Conservation (phyloP, 306 rosid genomes). For the Gleditsia sinensis region DNA sequence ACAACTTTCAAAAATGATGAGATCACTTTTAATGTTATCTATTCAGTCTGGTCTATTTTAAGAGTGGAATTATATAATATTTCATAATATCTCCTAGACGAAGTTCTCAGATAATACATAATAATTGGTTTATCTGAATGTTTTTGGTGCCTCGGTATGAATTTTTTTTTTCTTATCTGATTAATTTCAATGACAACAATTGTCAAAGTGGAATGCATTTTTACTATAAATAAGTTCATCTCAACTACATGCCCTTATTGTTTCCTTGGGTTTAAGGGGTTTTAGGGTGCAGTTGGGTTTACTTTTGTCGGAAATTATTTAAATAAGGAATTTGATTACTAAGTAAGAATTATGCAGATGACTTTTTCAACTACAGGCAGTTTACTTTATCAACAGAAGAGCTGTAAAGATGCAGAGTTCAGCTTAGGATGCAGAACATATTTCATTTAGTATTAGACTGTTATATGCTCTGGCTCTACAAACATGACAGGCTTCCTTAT, state of each 20-base stretch:
- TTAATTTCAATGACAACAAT: not conserved
- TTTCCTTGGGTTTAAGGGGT: not conserved
- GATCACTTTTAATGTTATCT: slow-evolving; percentile 24
- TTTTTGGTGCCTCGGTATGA: slow-evolving; percentile 6
- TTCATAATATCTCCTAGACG: not conserved
- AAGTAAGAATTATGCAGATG: not conserved
- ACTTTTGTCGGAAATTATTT: not conserved
- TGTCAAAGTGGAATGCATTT: not conserved
- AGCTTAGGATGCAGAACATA: not conserved
- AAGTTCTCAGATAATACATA: not conserved
- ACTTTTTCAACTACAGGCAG: not conserved
- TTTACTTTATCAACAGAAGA: not conserved
- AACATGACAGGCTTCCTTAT: not conserved
- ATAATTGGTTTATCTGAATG: not conserved
- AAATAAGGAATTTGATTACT: not conserved
- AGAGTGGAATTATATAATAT: not conserved
- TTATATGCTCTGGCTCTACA: not conserved
- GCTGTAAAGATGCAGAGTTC: not conserved
- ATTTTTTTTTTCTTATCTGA: not conserved
- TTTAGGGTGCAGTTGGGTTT: not conserved
- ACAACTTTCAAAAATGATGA: slow-evolving; percentile 89
- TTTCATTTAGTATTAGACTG: not conserved
- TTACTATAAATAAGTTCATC: not conserved
- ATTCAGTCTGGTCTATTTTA: not conserved
- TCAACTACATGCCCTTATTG: not conserved